These are phyloP conservation scores for Ascochyta rabiei DNA, from an alignment of 2,329 filamentous ascomycete species.

Conservation along the genomic window DNA sequence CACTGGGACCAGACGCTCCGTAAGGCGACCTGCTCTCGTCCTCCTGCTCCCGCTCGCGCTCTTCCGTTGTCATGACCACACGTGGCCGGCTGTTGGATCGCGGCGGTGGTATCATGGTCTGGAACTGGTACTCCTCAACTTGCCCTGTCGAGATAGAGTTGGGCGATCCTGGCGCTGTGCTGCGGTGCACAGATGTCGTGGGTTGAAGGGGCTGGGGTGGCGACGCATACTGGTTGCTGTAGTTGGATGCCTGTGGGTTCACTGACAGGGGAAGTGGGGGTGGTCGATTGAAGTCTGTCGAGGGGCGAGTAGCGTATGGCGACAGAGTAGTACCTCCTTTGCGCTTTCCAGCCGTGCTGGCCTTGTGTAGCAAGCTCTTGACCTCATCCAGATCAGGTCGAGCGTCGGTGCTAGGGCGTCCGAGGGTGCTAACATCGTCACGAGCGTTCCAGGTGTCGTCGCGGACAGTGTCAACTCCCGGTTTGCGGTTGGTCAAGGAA, in stretches of 20 bases:
- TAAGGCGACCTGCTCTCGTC: conserved; percentile 25
- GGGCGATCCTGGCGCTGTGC: conserved; percentile 37
- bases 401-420: conserved; percentile 50
- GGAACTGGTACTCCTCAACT: conserved; percentile 43
- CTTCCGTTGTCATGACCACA: conserved; percentile 19
- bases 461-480: conserved; percentile 51
- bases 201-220: conserved; percentile 26
- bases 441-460: conserved; percentile 53
- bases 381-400: conserved; percentile 55
- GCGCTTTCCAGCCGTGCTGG: conserved; percentile 53
- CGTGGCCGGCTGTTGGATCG: conserved; percentile 28
- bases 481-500: conserved; percentile 52
- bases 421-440: conserved; percentile 46
- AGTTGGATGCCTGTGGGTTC: conserved; percentile 18
- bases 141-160: conserved; percentile 40
- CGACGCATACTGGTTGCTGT: conserved; percentile 30
- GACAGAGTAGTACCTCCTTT: conserved; percentile 38
- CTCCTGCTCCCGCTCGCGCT: conserved; percentile 24
- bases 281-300: conserved; percentile 30
- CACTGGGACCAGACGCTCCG: conserved; percentile 13
- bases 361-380: conserved; percentile 52
- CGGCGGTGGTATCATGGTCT: conserved; percentile 40
- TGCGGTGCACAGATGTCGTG: conserved; percentile 23
- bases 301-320: conserved; percentile 25
- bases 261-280: conserved; percentile 41